These are phyloP conservation scores for Boletus bicolor DNA, from an alignment of 768 basidiomycete genomes.

Conservation along the genomic window DNA sequence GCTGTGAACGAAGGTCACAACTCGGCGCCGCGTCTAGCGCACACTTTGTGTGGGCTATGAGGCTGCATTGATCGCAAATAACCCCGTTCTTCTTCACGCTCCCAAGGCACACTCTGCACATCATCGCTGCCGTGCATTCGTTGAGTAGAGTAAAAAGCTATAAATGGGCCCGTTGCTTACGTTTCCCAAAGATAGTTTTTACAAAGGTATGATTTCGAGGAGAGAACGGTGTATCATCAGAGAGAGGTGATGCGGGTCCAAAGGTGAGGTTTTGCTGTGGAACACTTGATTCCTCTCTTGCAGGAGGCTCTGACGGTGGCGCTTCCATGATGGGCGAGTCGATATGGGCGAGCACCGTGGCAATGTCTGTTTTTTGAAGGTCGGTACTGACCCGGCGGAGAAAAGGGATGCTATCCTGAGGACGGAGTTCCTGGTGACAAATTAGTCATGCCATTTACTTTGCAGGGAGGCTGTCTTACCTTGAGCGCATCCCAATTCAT, in stretches of 20 bases:
- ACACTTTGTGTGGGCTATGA: slow-evolving; percentile 84
- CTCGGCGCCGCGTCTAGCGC: slow-evolving; percentile 69
- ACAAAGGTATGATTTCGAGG: slow-evolving; percentile 80
- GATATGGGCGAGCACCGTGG: slow-evolving; percentile 48
- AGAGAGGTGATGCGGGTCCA: slow-evolving; percentile 30
- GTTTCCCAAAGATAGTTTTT: slow-evolving; percentile 89
- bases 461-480: slow-evolving; percentile 40
- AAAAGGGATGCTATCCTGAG: slow-evolving; percentile 95
- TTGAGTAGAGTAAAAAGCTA: slow-evolving; percentile 1
- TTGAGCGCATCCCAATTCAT: slow-evolving; percentile 75
- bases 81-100: slow-evolving; percentile 84
- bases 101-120: slow-evolving; percentile 78
- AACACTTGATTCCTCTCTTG: slow-evolving; percentile 39
- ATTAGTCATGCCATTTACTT: neutral
- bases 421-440: slow-evolving; percentile 63
- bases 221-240: slow-evolving; percentile 42
- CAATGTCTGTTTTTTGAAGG: slow-evolving; percentile 66
- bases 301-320: slow-evolving; percentile 44
- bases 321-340: slow-evolving; percentile 32
- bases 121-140: slow-evolving; percentile 56
- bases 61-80: slow-evolving; percentile 84
- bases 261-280: slow-evolving; percentile 39
- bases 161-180: slow-evolving; percentile 47
- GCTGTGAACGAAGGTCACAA: slow-evolving; percentile 78
- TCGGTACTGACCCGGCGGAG: slow-evolving; percentile 88